Conservation (phyloP, 257 asterid species). For the Plantago ovata region DNA sequence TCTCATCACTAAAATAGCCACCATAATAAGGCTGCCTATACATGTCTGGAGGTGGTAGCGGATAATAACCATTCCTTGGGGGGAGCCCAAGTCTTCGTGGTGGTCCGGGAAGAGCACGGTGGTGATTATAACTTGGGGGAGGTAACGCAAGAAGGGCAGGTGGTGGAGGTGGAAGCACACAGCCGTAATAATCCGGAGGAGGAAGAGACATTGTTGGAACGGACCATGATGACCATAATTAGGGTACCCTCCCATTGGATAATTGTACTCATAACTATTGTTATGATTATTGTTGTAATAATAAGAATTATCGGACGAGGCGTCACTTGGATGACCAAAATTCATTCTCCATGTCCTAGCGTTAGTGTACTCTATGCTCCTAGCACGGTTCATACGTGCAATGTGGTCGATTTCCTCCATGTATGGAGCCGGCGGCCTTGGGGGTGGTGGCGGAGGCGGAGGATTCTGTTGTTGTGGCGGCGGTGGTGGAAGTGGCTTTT, state of each 20-base stretch:
- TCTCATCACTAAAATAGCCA: constrained; percentile 30
- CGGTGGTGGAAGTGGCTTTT: constrained; percentile 12
- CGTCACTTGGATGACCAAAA: constrained; percentile 21
- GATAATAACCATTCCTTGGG: constrained; percentile 10
- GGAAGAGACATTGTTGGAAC: constrained; percentile 11
- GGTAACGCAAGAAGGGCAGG: constrained; percentile 9
- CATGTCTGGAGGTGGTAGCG: neutral
- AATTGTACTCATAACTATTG: neutral
- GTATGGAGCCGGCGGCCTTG: constrained; percentile 12
- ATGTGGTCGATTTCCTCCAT: constrained; percentile 13
- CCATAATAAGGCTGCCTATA: constrained; percentile 1
- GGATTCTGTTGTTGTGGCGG: constrained; percentile 1
- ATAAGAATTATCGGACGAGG: neutral
- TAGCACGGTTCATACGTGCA: constrained; percentile 13
- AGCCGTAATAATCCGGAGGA: constrained; percentile 20
- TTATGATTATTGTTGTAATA: constrained; percentile 10
- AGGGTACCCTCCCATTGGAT: constrained; percentile 1
- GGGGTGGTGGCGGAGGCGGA: neutral
- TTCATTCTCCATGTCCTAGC: constrained; percentile 27
- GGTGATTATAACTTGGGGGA: constrained; percentile 21
- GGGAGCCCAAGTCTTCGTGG: constrained; percentile 13
- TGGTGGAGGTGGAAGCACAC: constrained; percentile 17
- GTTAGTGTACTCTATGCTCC: constrained; percentile 28
- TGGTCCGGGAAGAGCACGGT: constrained; percentile 6
- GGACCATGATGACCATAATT: constrained; percentile 5